These are phyloP conservation scores for Friedmanniomyces simplex DNA, from an alignment of 495 filamentous ascomycete genomes.

Conservation along the genomic window DNA sequence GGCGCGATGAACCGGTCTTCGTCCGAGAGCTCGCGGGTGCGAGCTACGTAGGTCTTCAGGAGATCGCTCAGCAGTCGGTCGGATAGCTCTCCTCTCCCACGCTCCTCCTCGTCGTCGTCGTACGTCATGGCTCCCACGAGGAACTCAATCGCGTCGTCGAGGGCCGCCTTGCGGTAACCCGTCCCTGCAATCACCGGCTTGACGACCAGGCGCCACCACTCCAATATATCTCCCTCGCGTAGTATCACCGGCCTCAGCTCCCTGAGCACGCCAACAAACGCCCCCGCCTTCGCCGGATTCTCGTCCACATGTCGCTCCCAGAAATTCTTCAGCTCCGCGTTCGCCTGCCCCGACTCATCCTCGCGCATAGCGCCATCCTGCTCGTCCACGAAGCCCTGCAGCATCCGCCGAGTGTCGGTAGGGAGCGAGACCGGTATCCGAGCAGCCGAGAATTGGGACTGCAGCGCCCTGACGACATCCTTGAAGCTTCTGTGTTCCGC, in stretches of 20 bases:
- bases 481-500: constrained; percentile 31
- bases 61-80: constrained; percentile 42
- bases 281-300: constrained; percentile 42
- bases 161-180: constrained; percentile 47
- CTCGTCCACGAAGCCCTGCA: constrained; percentile 52
- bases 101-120: constrained; percentile 42
- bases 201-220: constrained; percentile 59
- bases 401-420: constrained; percentile 44
- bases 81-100: constrained; percentile 31
- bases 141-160: constrained; percentile 46
- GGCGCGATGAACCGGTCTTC: constrained; percentile 31
- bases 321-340: constrained; percentile 54
- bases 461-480: constrained; percentile 52
- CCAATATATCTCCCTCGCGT: constrained; percentile 41
- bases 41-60: constrained; percentile 49
- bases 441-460: constrained; percentile 40
- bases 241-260: constrained; percentile 48
- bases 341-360: constrained; percentile 47
- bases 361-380: constrained; percentile 47
- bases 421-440: constrained; percentile 47
- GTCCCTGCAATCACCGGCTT: constrained; percentile 47
- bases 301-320: constrained; percentile 47
- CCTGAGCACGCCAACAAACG: constrained; percentile 52
- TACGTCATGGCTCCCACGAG: constrained; percentile 48
- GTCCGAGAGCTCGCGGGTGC: constrained; percentile 34